Evolutionary conservation across 2,329 filamentous ascomycete genomes (phyloP).

Genomic region (Talaromyces sp.): DNA sequence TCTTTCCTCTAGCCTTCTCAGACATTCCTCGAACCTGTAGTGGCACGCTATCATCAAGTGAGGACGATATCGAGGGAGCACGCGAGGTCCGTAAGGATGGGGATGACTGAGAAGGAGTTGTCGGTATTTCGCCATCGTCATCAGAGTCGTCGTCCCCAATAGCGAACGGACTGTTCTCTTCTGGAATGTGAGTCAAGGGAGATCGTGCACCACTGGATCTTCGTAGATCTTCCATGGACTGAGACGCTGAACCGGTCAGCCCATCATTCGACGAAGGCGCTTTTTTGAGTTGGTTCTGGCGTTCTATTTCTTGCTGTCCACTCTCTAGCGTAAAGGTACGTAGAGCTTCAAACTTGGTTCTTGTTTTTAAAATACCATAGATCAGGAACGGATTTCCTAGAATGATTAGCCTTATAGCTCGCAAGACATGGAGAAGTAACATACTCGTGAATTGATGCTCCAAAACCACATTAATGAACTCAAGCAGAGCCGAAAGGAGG

Average conservation of each 20-base stretch:
- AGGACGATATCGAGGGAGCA: slow-evolving; percentile 65
- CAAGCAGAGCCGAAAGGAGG: slow-evolving; percentile 74
- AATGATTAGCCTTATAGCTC: slow-evolving; percentile 23
- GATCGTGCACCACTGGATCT: slow-evolving; percentile 51
- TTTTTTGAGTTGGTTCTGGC: slow-evolving; percentile 67
- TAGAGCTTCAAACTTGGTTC: slow-evolving; percentile 77
- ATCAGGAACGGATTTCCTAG: slow-evolving; percentile 77
- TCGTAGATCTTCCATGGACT: slow-evolving; percentile 40
- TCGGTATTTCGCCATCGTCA: slow-evolving; percentile 56
- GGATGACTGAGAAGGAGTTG: slow-evolving; percentile 57
- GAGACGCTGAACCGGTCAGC: slow-evolving; percentile 35
- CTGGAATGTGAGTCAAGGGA: slow-evolving; percentile 65
- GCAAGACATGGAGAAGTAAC: slow-evolving; percentile 27
- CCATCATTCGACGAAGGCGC: slow-evolving; percentile 47
- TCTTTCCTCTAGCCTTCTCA: slow-evolving; percentile 93
- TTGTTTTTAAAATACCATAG: slow-evolving; percentile 72
- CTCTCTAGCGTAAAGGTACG: slow-evolving; percentile 87
- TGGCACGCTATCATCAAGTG: slow-evolving; percentile 73
- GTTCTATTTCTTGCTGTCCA: slow-evolving; percentile 85
- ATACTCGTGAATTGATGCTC: slow-evolving; percentile 80
- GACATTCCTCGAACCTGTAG: slow-evolving; percentile 87
- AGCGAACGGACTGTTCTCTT: slow-evolving; percentile 76
- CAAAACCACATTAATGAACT: slow-evolving; percentile 83
- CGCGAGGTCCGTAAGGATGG: slow-evolving; percentile 54
- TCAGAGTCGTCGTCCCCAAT: slow-evolving; percentile 77